Conservation (phyloP, 306 rosid species). For the Senna siamea region DNA sequence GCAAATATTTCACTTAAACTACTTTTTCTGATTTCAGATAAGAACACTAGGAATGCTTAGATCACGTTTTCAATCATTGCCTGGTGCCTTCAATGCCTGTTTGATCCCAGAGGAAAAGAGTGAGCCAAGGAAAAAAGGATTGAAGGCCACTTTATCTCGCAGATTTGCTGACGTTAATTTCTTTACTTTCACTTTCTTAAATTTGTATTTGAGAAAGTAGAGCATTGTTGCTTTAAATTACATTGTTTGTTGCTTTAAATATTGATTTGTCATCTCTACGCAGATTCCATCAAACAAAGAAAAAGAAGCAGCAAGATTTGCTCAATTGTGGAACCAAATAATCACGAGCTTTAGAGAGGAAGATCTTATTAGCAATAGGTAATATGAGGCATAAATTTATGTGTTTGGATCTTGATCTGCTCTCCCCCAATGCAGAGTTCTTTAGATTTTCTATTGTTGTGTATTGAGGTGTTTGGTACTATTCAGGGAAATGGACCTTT, state of each 20-base stretch:
- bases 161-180: conserved; percentile 54
- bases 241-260: conserved; percentile 9
- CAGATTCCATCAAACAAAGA: conserved; percentile 79
- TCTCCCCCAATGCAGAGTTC: conserved; percentile 11
- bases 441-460: not conserved
- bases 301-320: conserved; percentile 94
- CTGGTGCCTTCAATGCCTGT: conserved; percentile 85
- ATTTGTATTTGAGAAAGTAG: conserved; percentile 5
- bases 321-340: conserved; percentile 94
- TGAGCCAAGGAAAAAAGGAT: conserved; percentile 88
- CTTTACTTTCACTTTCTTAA: conserved; percentile 24
- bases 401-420: conserved; percentile 20
- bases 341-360: conserved; percentile 93
- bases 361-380: conserved; percentile 92
- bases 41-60: conserved; percentile 98
- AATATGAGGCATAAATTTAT: conserved; percentile 30
- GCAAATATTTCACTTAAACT: not conserved
- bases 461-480: conserved; percentile 40
- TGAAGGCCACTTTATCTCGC: conserved; percentile 83
- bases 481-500: conserved; percentile 88
- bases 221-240: conserved; percentile 19
- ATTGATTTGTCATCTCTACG: conserved; percentile 18
- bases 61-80: conserved; percentile 85
- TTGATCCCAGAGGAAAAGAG: conserved; percentile 78
- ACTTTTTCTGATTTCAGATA: conserved; percentile 63